Evolutionary conservation across 495 filamentous ascomycete genomes (phyloP).

Genomic region (Schizothecium vesticola): DNA sequence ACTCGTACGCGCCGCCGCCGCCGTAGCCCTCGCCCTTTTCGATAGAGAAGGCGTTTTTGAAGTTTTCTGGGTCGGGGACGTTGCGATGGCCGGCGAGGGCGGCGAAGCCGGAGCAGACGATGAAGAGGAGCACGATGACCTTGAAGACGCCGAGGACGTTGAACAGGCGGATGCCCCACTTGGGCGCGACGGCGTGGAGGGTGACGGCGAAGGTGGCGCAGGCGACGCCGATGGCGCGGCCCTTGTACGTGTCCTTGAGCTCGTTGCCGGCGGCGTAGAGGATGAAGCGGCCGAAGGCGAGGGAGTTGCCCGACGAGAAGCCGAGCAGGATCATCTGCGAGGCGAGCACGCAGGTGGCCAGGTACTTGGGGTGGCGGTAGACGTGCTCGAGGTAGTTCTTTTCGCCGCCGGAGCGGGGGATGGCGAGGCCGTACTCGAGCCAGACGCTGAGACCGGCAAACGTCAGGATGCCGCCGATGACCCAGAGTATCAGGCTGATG

Average conservation of each 20-base stretch:
- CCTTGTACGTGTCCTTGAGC: conserved; percentile 52
- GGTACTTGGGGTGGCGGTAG: conserved; percentile 54
- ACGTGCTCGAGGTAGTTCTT: conserved; percentile 61
- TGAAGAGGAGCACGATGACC: conserved; percentile 57
- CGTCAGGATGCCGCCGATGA: conserved; percentile 32
- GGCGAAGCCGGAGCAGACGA: conserved; percentile 56
- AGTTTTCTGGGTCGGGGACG: conserved; percentile 28
- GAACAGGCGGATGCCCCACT: conserved; percentile 57
- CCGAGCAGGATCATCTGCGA: conserved; percentile 52
- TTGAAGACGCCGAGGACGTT: conserved; percentile 63
- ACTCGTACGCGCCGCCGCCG: conserved; percentile 26
- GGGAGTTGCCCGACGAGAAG: conserved; percentile 54
- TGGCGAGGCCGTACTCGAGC: conserved; percentile 46
- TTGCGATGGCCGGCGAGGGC: conserved; percentile 7
- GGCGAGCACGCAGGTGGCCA: conserved; percentile 57
- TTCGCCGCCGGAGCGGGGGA: conserved; percentile 46
- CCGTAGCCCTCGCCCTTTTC: conserved; percentile 33
- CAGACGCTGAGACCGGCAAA: conserved; percentile 25
- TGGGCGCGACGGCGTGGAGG: conserved; percentile 53
- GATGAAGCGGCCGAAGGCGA: conserved; percentile 63
- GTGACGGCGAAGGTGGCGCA: conserved; percentile 48
- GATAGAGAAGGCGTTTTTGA: conserved; percentile 27
- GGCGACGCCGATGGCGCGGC: conserved; percentile 54
- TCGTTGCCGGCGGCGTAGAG: conserved; percentile 53
- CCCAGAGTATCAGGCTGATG: conserved; percentile 29